Evolutionary conservation across 495 filamentous ascomycete genomes (phyloP).

Genomic region (Penicillium daleae): DNA sequence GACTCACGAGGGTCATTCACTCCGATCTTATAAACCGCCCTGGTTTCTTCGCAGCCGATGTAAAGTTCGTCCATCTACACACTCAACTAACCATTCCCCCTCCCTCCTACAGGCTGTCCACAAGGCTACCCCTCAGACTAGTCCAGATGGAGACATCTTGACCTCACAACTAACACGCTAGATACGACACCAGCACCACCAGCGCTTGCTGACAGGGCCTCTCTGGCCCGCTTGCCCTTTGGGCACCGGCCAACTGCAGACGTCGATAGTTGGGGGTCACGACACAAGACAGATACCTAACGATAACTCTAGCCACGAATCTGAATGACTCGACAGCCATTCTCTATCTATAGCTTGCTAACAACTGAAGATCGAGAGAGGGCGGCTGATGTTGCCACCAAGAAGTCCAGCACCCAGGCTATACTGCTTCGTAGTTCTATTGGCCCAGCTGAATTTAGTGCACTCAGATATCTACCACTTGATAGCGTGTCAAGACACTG

Average conservation of each 20-base stretch:
- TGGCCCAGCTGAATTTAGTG: slow-evolving; percentile 10
- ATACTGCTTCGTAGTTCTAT: not conserved
- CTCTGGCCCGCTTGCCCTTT: slow-evolving; percentile 7
- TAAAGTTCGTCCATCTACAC: not conserved
- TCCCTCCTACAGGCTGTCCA: slow-evolving; percentile 1
- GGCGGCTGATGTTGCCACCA: slow-evolving; percentile 1
- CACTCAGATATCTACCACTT: slow-evolving; percentile 8
- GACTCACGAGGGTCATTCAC: not conserved
- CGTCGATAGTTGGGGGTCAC: slow-evolving; percentile 12
- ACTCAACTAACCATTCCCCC: not conserved
- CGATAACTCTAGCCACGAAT: slow-evolving; percentile 7
- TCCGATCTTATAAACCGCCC: not conserved
- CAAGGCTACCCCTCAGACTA: slow-evolving; percentile 35
- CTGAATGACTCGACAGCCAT: slow-evolving; percentile 1
- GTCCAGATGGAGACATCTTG: slow-evolving; percentile 31
- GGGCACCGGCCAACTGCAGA: slow-evolving; percentile 30
- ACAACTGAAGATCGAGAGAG: not conserved
- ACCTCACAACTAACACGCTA: not conserved
- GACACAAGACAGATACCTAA: slow-evolving; percentile 8
- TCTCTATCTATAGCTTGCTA: not conserved
- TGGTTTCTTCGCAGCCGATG: not conserved
- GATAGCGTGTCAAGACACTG: slow-evolving; percentile 28
- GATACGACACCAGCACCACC: slow-evolving; percentile 19
- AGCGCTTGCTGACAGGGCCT: slow-evolving; percentile 17
- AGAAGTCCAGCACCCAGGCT: not conserved